These are phyloP conservation scores for Wallacemonas rigidus DNA, from an alignment of 208 protist species.

Conservation along the genomic window DNA sequence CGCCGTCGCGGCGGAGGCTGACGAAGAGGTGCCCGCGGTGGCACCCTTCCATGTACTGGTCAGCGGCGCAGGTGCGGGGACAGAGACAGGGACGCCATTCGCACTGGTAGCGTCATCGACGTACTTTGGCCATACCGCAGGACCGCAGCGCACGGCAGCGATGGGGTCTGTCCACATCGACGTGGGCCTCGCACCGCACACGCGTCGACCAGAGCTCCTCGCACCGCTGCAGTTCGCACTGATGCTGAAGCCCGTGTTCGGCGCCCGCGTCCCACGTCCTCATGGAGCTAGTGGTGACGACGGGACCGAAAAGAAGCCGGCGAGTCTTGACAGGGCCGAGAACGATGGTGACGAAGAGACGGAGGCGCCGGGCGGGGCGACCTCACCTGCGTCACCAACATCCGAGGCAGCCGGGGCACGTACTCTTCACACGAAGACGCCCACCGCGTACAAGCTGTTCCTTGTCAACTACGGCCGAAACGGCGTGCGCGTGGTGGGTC, in stretches of 20 bases:
- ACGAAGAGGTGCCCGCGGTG: constrained; percentile 19
- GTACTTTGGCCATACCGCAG: constrained; percentile 51
- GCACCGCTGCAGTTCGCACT: constrained; percentile 65
- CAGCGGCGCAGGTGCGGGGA: constrained; percentile 11
- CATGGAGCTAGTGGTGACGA: background rate
- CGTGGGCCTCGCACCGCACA: constrained; percentile 45
- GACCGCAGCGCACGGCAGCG: constrained; percentile 28
- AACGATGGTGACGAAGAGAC: background rate
- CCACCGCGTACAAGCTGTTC: constrained; percentile 43
- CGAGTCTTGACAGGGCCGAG: background rate
- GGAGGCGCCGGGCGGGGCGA: background rate
- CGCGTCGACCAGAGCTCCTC: constrained; percentile 41
- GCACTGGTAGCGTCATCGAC: constrained; percentile 32
- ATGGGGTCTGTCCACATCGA: constrained; percentile 38
- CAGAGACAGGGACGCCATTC: constrained; percentile 17
- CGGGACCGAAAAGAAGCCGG: background rate
- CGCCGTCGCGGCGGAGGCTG: background rate
- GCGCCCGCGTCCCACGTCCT: background rate
- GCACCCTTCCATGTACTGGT: constrained; percentile 22
- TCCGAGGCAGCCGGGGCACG: background rate
- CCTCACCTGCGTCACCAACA: background rate
- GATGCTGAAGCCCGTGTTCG: constrained; percentile 34
- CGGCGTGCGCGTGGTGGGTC: constrained; percentile 47
- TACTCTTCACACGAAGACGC: constrained; percentile 33
- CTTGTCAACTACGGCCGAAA: constrained; percentile 82